Base-by-base conservation (phyloP, 2,329 filamentous ascomycete genomes). In the Diaporthe citriasiana region DNA sequence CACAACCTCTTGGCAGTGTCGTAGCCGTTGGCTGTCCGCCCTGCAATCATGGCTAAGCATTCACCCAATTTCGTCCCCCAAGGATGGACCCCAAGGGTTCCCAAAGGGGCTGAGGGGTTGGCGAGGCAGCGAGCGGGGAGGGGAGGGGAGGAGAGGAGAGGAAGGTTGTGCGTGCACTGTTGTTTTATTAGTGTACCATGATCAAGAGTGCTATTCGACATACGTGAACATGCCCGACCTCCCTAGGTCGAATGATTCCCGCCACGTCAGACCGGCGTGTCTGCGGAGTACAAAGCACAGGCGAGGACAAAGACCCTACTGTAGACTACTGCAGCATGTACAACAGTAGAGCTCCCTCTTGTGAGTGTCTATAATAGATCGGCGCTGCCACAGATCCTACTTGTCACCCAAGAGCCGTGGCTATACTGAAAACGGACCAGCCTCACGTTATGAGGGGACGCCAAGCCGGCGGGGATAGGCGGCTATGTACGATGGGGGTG, bases 401-500 rank as follows among this genome's bases (percentile, higher is more conserved):
- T 30, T 3, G 2, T 9, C 7, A n/a, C 38, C 30, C 33, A 66
- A 66, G 63, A 66, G 63, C 63, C 63, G 45, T 35, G 63, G 45
- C 63, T 30, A 70, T 45, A 22, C 53, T 35, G 51, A 30, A 56
- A 42, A 45, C 25, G 66, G 35, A 27, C 50, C 50, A 56, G 66
- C 50, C 9, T 70, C 33, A 9, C 25, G 1, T 27, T 0, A n/a
- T 35, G 17, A 22, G 19, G 35, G 22, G 38, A 1, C n/a, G 25
- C 30, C 63, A 27, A 53, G 66, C 66, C 42, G 66, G 66, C 66
- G 66, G 66, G 66, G 66, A 70, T 53, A 47, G 66, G 66, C 66
- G 66, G 63, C 22, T 40, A 68, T 40, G 63, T 27, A 68, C 33
- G 47, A 68, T 53, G 47, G 12, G 33, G 8, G 10, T 10, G 38